Evolutionary conservation across 2,329 filamentous ascomycete species (phyloP), one percentile per base, ranked within the genome.

Genomic region (Drechslerella stenobrocha): DNA sequence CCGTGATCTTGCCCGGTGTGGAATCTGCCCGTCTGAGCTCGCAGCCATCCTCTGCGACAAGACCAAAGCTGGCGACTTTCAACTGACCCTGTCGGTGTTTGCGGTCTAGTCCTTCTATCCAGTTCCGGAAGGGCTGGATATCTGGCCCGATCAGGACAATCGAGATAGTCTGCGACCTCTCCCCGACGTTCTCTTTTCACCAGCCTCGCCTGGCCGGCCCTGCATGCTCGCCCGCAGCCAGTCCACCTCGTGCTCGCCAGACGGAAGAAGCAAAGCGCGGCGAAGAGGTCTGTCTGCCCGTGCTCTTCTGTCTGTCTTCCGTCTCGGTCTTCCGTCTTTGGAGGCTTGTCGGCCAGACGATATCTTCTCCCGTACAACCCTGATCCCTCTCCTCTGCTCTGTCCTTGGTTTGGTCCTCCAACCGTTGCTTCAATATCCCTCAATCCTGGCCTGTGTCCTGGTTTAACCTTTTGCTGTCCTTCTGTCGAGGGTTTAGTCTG

Each of bases 371-470:
- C 2, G 20, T 26, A 47, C 44, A 52, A 42, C 53, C 53, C 47
- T 60, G 63, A 56, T 57, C 50, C 53, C 55, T 66, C 48, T 42
- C 37, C n/a, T 18, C 15, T 44, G 45, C 35, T 51, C 58, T 50
- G 44, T 35, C 45, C 32, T 44, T 60, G 32, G 26, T 37, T 26
- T 50, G 50, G 44, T 50, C 37, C 40, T 50, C 50, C 55, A 67
- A 60, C 55, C 55, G 63, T 53, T 46, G 18, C 48, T 53, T 66
- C 59, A 67, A 67, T 60, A 57, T 47, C 60, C 45, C 53, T 48
- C 32, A 48, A 66, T 44, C 61, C 53, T 58, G 37, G 61, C 48
- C 52, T 52, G 61, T 53, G 53, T 53, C 53, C 61, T 37, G 55
- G 60, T 32, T 44, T 44, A 53, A 58, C 40, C 23, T 53, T 66